Conservation (phyloP, 208 protist species). For the Tritrichomonas musculus region DNA sequence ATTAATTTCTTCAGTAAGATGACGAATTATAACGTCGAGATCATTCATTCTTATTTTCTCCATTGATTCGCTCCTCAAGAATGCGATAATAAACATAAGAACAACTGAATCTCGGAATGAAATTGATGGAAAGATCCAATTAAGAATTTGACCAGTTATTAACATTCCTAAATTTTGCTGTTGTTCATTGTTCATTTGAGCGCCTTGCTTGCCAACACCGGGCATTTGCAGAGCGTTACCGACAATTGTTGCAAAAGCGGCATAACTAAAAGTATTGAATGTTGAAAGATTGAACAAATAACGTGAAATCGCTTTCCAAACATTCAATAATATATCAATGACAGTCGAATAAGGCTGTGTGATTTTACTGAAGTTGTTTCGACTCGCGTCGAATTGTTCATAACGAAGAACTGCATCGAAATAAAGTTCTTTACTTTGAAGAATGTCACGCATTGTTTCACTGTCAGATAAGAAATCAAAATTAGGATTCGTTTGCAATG, state of each 20-base stretch:
- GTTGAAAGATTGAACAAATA: not conserved
- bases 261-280: not conserved
- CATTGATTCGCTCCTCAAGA: not conserved
- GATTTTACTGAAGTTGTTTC: not conserved
- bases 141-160: not conserved
- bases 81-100: not conserved
- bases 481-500: not conserved
- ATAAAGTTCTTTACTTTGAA: not conserved
- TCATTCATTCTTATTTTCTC: not conserved
- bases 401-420: not conserved
- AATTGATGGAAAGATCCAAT: not conserved
- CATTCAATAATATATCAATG: not conserved
- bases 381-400: not conserved
- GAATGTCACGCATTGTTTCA: not conserved
- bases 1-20: not conserved
- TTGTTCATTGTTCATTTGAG: not conserved
- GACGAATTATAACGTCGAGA: not conserved
- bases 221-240: not conserved
- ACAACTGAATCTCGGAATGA: not conserved
- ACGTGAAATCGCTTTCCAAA: not conserved
- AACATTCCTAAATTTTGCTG: not conserved
- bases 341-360: not conserved
- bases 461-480: not conserved
- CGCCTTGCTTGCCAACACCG: not conserved
- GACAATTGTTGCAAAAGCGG: not conserved